Conservation (phyloP, 2,329 filamentous ascomycete species). For the Pseudocercospora musae region DNA sequence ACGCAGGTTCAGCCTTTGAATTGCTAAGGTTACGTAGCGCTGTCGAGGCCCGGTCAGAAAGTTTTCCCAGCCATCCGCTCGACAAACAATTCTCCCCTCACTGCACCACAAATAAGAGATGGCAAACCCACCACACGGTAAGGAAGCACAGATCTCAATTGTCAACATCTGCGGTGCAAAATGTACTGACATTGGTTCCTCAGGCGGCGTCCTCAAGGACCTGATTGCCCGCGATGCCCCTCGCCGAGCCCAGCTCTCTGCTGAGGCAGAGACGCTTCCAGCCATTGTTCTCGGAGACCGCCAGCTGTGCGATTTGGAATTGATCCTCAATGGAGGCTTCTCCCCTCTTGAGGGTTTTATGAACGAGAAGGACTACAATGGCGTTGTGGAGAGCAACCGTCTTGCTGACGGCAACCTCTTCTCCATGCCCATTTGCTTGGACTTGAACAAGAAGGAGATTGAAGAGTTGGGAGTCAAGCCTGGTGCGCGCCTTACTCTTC, state of each 20-base stretch:
- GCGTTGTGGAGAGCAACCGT: slow-evolving; percentile 83
- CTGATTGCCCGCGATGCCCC: slow-evolving; percentile 88
- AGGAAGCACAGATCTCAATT: not conserved
- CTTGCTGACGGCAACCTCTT: slow-evolving; percentile 87
- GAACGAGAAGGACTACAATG: slow-evolving; percentile 94
- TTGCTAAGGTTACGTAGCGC: not conserved
- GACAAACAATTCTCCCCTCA: not conserved
- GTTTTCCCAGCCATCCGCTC: not conserved
- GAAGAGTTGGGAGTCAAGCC: slow-evolving; percentile 72
- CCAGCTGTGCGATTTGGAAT: slow-evolving; percentile 94
- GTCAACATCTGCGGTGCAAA: not conserved
- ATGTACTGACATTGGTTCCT: slow-evolving; percentile 17
- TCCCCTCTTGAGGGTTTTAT: slow-evolving; percentile 98
- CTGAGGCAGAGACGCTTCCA: slow-evolving; percentile 82
- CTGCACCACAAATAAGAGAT: slow-evolving; percentile 29
- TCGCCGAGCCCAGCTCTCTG: slow-evolving; percentile 71
- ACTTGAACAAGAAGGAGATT: slow-evolving; percentile 73
- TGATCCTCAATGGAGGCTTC: slow-evolving; percentile 97
- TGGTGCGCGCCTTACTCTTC: slow-evolving; percentile 78
- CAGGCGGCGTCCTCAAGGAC: slow-evolving; percentile 94
- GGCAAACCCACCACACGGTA: slow-evolving; percentile 54
- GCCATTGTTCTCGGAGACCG: slow-evolving; percentile 84
- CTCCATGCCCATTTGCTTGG: slow-evolving; percentile 94
- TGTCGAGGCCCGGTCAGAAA: not conserved
- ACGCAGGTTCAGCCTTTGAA: not conserved